Conservation (phyloP, 495 filamentous ascomycete genomes). For the Delitschia confertaspora region DNA sequence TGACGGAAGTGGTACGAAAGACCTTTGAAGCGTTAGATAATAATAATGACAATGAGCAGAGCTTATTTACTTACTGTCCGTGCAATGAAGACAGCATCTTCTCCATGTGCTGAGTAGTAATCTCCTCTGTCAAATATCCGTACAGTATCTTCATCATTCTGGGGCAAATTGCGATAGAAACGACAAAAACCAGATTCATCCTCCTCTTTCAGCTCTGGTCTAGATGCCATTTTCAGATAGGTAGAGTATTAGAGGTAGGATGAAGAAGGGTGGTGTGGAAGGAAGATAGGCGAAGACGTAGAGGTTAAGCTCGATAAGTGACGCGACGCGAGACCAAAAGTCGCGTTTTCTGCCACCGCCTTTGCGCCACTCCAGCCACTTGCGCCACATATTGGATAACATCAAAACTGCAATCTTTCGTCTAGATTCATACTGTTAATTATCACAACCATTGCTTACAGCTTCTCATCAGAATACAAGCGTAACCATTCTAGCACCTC, state of each 20-base stretch:
- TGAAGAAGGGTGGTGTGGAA: background rate
- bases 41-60: background rate
- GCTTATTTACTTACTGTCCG: slow-evolving; percentile 50
- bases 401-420: too few species aligned
- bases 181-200: slow-evolving; percentile 94
- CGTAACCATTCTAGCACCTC: too few species aligned
- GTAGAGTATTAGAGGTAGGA: slow-evolving; percentile 1
- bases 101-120: slow-evolving; percentile 88
- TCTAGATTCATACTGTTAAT: too few species aligned
- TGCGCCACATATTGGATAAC: too few species aligned
- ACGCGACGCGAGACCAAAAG: slow-evolving; percentile 17
- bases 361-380: slow-evolving; percentile 9
- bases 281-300: background rate
- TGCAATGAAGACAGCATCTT: slow-evolving; percentile 89
- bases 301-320: background rate
- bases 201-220: slow-evolving; percentile 91
- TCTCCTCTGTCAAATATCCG: slow-evolving; percentile 92
- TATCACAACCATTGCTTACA: too few species aligned
- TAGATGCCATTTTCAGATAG: slow-evolving; percentile 59
- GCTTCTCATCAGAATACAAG: too few species aligned
- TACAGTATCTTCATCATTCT: slow-evolving; percentile 60
- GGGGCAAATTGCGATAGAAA: slow-evolving; percentile 75
- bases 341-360: slow-evolving; percentile 25
- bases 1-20: slow-evolving; percentile 94
- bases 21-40: slow-evolving; percentile 44